Evolutionary conservation across 352 stramenopile genomes (phyloP).

Genomic region (Phytophthora fragariaefolia): DNA sequence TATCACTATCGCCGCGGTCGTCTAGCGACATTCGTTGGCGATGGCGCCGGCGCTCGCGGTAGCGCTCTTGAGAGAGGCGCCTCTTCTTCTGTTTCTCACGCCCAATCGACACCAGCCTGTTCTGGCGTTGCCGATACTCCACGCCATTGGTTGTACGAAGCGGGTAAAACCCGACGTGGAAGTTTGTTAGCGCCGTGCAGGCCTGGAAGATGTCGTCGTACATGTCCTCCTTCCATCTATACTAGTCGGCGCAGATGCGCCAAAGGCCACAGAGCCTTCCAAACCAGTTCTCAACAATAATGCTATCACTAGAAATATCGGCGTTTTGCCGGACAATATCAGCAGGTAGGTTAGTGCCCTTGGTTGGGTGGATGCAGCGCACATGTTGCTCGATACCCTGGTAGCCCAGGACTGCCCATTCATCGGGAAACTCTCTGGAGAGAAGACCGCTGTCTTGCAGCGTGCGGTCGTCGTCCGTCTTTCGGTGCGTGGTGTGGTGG

Average conservation of each 20-base stretch:
- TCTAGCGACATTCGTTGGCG: background rate
- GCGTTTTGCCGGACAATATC: background rate
- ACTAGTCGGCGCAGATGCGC: too few species aligned
- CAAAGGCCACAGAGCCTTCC: background rate
- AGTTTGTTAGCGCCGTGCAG: background rate
- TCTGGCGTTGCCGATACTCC: background rate
- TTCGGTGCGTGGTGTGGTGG: too few species aligned
- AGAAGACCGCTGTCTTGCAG: too few species aligned
- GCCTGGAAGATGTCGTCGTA: constrained; percentile 7
- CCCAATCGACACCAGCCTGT: too few species aligned
- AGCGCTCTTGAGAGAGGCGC: too few species aligned
- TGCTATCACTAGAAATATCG: background rate
- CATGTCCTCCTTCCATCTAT: background rate
- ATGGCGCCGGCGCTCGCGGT: too few species aligned
- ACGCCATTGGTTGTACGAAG: too few species aligned
- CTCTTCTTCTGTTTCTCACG: too few species aligned
- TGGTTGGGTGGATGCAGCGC: constrained; percentile 5
- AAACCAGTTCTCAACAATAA: constrained; percentile 17
- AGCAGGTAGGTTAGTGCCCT: background rate
- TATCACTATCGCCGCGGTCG: background rate
- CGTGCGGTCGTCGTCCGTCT: too few species aligned
- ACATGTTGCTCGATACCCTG: constrained; percentile 6
- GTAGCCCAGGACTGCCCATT: background rate
- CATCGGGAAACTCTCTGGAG: background rate
- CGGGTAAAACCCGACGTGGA: background rate